These are phyloP conservation scores for Penicillium malachiteum DNA, from an alignment of 495 filamentous ascomycete genomes.

Conservation along the genomic window DNA sequence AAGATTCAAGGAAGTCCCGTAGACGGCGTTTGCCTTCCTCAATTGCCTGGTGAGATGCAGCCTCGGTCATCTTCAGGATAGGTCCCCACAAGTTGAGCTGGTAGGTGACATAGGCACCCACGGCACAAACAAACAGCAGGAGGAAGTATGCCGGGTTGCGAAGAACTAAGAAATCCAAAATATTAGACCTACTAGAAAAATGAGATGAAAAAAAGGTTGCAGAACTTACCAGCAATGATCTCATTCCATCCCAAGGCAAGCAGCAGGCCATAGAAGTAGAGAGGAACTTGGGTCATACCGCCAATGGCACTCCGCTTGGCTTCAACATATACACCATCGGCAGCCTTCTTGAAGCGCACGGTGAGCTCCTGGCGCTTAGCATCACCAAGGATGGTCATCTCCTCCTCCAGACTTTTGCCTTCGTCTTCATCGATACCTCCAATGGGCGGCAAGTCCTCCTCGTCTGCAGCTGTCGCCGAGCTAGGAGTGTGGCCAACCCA, in stretches of 20 bases:
- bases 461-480: slow-evolving; percentile 74
- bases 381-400: slow-evolving; percentile 90
- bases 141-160: slow-evolving; percentile 92
- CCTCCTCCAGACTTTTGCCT: slow-evolving; percentile 88
- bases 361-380: slow-evolving; percentile 83
- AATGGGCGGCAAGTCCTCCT: slow-evolving; percentile 83
- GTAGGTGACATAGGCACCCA: slow-evolving; percentile 83
- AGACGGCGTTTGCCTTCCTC: slow-evolving; percentile 87
- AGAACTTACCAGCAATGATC: slow-evolving; percentile 75
- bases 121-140: slow-evolving; percentile 71
- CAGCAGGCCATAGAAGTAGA: slow-evolving; percentile 90
- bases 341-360: slow-evolving; percentile 95
- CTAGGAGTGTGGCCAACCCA: slow-evolving; percentile 82
- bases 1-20: slow-evolving; percentile 79
- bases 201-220: slow-evolving; percentile 1
- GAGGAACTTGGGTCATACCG: slow-evolving; percentile 87
- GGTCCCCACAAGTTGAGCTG: slow-evolving; percentile 93
- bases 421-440: slow-evolving; percentile 91
- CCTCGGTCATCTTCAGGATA: slow-evolving; percentile 90
- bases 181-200: slow-evolving; percentile 24
- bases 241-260: slow-evolving; percentile 97
- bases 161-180: slow-evolving; percentile 51
- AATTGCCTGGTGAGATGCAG: slow-evolving; percentile 79
- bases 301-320: slow-evolving; percentile 96
- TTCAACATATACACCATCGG: slow-evolving; percentile 95